Base-by-base conservation (phyloP, 2,329 filamentous ascomycete species). In the Aureobasidium melanogenum region DNA sequence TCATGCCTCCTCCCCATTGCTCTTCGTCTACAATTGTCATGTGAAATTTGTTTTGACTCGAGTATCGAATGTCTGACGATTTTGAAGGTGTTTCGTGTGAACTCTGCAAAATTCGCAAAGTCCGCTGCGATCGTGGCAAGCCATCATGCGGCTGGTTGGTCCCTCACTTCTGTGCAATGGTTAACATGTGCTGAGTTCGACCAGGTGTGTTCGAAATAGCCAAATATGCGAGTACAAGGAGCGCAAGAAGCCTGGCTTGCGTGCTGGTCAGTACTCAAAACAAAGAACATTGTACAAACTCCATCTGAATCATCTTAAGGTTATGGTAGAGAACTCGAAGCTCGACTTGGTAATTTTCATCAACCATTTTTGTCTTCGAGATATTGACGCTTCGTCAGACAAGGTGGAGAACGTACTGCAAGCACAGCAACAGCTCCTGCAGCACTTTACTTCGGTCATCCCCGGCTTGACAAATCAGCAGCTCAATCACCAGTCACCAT, bases 71-170 rank as follows among this genome's bases (percentile, higher is more conserved):
- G 50, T 61, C 59, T 61, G 59, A 61, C 59, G 39, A 44, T 30
- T 39, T 4, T 19, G 59, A 61, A 61, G 59, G 75, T 54, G 81
- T 83, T 36, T 81, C 78, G 68, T 83, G 89, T 70, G 89, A 92
- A 75, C 80, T 88, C 56, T 91, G 88, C 77, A 91, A 92, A 74
- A 85, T 88, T 73, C 80, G 89, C 76, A 93, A 73, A 68, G 69
- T 71, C 19, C 88, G 88, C 80, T 89, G 87, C 73, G 88, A 92
- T 73, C 83, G 89, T 38, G 86, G 85, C 5, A 87, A 90, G 68
- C 88, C 88, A 1, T 83, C 84, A n/a, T 89, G 86, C 72, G 85
- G 85, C 24, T 89, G 86, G 86, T 61, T 36, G 12, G 59, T 54
- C 7, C 22, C 17, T 19, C 19, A 17, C 9, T 15, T 28, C 9